Evolutionary conservation across 148 eudicot genomes (phyloP), one percentile per base, ranked within the genome.

Genomic region (Chenopodium suecicum): DNA sequence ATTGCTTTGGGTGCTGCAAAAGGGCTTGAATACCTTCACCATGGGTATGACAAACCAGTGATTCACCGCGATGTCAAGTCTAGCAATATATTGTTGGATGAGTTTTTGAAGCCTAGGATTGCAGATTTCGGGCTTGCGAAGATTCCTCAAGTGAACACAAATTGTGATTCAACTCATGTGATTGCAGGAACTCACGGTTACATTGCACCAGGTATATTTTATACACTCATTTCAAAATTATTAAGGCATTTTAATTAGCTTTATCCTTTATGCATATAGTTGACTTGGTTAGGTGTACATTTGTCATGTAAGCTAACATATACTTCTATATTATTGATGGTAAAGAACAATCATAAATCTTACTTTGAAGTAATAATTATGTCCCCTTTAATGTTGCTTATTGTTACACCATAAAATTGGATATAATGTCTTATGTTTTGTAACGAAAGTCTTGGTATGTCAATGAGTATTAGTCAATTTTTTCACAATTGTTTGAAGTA

Each of bases 41-140:
- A 94, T 54, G 93, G 97, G 41, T 92, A 91, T 31, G 99, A 92
- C 54, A 80, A 84, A 76, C 94, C 98, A 6, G 84, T 96, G 66
- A 89, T 96, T 73, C 99, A 96, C 73, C 86, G 99, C 7, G 99
- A 96, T 79, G 93, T 96, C 14, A 96, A 96, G 89, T 96, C 99
- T 0, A 96, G 98, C 75, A 96, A 96, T 80, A 94, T 96, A 19
- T 86, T 96, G 81, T 80, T 96, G 72, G 99, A 96, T 52, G 94
- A 96, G 89, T 75, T 85, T 27, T 75, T 90, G 78, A 96, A 92
- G 89, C 94, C 99, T 25, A 75, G 93, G 73, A 96, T 96, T 58
- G 99, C 99, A 12, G 99, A 96, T 89, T 96, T 96, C 68, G 99
- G 99, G 20, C 91, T 96, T 0, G 98, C 99, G 0, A 96, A 89